Conservation (phyloP, 371 early-diverging fungal species). For the Apophysomyces elegans region DNA sequence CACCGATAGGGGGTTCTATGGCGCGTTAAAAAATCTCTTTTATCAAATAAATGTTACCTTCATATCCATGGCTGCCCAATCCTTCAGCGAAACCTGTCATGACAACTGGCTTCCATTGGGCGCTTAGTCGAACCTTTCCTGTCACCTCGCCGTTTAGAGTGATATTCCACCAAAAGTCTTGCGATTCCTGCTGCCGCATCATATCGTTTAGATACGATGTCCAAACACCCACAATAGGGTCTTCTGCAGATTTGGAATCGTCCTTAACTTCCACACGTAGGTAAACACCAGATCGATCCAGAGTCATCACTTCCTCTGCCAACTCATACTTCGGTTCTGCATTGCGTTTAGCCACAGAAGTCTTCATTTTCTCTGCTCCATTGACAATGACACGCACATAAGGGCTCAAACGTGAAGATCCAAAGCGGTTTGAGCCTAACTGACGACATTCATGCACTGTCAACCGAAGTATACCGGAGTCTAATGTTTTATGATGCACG, state of each 20-base stretch:
- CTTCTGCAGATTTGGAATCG: constrained; percentile 35
- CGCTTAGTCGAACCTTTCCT: constrained; percentile 49
- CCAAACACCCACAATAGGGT: constrained; percentile 49
- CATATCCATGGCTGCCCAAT: constrained; percentile 39
- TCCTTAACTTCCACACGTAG: constrained; percentile 43
- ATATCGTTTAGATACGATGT: constrained; percentile 37
- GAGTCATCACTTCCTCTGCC: constrained; percentile 46
- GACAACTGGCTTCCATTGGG: constrained; percentile 62
- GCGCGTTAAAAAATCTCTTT: not conserved
- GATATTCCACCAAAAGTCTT: constrained; percentile 53
- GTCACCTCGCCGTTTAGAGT: constrained; percentile 23
- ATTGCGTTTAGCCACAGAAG: constrained; percentile 48
- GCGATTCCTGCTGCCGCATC: constrained; percentile 38
- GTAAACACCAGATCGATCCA: constrained; percentile 43
- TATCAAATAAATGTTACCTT: constrained; percentile 26
- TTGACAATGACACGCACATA: constrained; percentile 53
- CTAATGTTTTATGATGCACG: constrained; percentile 18
- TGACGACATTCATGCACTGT: constrained; percentile 58
- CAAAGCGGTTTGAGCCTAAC: constrained; percentile 25
- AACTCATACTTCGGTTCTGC: constrained; percentile 54
- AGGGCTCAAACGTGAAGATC: constrained; percentile 41
- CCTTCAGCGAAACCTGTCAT: constrained; percentile 46
- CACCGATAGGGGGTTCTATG: constrained; percentile 72
- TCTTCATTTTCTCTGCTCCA: constrained; percentile 44
- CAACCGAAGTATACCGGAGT: constrained; percentile 57